Conservation (phyloP, 495 filamentous ascomycete genomes). For the Peziza echinospora region DNA sequence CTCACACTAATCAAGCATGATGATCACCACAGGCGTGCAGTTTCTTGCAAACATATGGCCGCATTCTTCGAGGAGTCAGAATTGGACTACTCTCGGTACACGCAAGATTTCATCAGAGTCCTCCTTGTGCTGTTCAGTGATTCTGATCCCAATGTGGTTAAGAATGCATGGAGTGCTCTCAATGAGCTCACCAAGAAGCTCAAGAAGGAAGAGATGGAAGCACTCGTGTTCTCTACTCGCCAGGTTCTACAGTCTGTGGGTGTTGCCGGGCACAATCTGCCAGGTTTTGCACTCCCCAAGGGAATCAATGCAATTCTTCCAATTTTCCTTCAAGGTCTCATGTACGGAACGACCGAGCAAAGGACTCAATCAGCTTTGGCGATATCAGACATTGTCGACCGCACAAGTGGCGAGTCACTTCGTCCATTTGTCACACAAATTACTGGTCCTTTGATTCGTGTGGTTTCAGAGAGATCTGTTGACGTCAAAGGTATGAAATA, state of each 20-base stretch:
- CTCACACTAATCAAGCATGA: constrained; percentile 72
- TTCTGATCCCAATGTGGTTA: constrained; percentile 60
- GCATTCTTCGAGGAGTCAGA: constrained; percentile 69
- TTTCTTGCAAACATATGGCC: constrained; percentile 57
- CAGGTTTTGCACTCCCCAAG: constrained; percentile 85
- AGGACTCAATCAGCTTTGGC: constrained; percentile 76
- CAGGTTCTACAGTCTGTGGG: constrained; percentile 71
- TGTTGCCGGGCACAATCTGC: constrained; percentile 59
- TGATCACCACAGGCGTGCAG: constrained; percentile 61
- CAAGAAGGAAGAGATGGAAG: constrained; percentile 96
- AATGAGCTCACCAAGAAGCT: constrained; percentile 69
- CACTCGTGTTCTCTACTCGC: constrained; percentile 66
- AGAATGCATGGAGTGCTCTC: constrained; percentile 77
- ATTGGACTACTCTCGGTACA: constrained; percentile 80
- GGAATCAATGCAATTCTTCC: constrained; percentile 92
- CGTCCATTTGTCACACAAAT: constrained; percentile 93
- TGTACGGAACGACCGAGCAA: constrained; percentile 86
- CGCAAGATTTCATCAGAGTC: constrained; percentile 76
- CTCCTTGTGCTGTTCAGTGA: constrained; percentile 86
- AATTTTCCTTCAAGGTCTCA: constrained; percentile 91
- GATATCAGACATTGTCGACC: constrained; percentile 86
- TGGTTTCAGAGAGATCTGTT: constrained; percentile 82
- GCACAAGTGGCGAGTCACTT: constrained; percentile 60
- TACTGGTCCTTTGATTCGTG: constrained; percentile 88
- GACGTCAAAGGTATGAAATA: constrained; percentile 62